Evolutionary conservation across 148 eudicot genomes (phyloP).

Genomic region (Camellia sinensis): DNA sequence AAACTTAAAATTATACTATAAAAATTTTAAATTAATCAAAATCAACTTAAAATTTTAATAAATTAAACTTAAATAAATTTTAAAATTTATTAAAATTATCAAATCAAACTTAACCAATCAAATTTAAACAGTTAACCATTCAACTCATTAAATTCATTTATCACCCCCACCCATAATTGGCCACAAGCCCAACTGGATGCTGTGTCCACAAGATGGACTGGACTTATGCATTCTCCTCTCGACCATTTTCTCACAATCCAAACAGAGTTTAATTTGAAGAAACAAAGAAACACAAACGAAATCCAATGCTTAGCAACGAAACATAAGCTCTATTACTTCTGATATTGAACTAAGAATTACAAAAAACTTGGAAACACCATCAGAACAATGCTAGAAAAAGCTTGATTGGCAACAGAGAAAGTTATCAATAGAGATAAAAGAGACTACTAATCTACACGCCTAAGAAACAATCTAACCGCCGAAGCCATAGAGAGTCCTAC

Average conservation of each 20-base stretch:
- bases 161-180: too few species aligned
- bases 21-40: too few species aligned
- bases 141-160: too few species aligned
- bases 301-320: background rate
- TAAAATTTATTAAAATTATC: too few species aligned
- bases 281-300: background rate
- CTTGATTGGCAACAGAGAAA: background rate
- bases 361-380: background rate
- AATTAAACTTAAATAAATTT: too few species aligned
- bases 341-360: background rate
- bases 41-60: too few species aligned
- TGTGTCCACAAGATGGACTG: too few species aligned
- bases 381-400: background rate
- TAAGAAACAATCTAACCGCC: slow-evolving; percentile 24
- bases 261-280: background rate
- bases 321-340: background rate
- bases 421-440: background rate
- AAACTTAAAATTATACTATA: too few species aligned
- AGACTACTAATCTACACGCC: background rate
- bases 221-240: too few species aligned
- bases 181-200: too few species aligned
- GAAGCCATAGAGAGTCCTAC: slow-evolving; percentile 39
- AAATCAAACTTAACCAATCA: too few species aligned
- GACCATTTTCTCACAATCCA: background rate
- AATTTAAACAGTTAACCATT: too few species aligned